Evolutionary conservation across 192 early-diverging fungal genomes (phyloP), one percentile per base, ranked within the genome.

Genomic region (Entophlyctis luteolus): DNA sequence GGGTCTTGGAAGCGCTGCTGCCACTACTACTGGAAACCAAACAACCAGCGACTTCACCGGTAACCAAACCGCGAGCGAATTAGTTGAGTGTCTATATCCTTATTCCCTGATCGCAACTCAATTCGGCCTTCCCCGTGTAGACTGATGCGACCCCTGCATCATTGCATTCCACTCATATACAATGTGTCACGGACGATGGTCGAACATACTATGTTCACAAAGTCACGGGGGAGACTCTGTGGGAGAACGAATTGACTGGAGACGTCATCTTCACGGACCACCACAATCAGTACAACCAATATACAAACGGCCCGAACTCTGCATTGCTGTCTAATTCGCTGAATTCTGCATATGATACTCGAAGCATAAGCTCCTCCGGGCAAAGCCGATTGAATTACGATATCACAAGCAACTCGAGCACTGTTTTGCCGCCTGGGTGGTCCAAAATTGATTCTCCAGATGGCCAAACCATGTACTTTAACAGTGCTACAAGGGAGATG

Each of bases 401-500:
- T 25, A 18, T 34, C 0, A 10, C 18, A 33, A 33, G 23, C 18
- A 56, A 25, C 10, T 33, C 10, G 4, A 56, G 29, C 29, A 68
- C 59, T 16, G 50, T 14, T 25, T 52, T 80, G 54, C 75, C 79
- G 1, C 70, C 75, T n/a, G 72, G 72, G 31, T 80, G 79, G 79
- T 69, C 67, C 6, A 58, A 72, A n/a, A 75, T 80, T 59, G 82
- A 84, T 56, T 75, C 72, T 55, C 75, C 81, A n/a, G 75, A 77
- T 25, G 80, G 86, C 28, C 77, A 78, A 25, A 78, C 77, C 20
- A 71, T 85, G 14, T 80, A 82, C 28, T 72, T 73, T 55, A 73
- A 65, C 56, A 70, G 71, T 34, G 55, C 65, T 42, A 72, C 77
- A 28, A 59, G 76, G 0, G 81, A 82, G 59, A 82, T 83, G n/a